These are phyloP conservation scores for Gynochthodes officinalis DNA, from an alignment of 257 asterid species.

Conservation along the genomic window DNA sequence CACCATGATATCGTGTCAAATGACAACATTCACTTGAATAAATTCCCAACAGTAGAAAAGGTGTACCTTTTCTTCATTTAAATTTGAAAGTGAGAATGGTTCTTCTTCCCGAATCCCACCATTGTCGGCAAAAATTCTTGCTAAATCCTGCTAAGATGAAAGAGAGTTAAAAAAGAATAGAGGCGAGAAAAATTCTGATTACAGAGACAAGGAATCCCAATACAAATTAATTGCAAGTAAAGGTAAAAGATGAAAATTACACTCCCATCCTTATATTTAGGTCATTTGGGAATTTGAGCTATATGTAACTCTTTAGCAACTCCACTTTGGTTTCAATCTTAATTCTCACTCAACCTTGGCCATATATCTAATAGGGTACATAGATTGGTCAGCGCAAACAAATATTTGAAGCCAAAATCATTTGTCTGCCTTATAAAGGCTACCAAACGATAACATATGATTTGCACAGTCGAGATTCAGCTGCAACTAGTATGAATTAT, in stretches of 20 bases:
- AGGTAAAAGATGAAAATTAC: background rate
- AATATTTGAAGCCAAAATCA: background rate
- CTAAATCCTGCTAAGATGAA: slow-evolving; percentile 60
- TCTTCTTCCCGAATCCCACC: slow-evolving; percentile 73
- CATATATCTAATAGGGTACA: background rate
- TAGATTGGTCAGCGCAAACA: background rate
- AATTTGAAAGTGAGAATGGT: slow-evolving; percentile 66
- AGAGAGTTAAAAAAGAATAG: background rate
- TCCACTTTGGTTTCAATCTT: background rate
- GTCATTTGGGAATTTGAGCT: background rate
- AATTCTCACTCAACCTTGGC: background rate
- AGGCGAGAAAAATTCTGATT: background rate
- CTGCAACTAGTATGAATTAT: background rate
- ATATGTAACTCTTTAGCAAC: background rate
- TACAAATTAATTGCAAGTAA: background rate
- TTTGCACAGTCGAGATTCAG: background rate
- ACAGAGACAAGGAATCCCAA: background rate
- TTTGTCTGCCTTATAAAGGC: background rate
- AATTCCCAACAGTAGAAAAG: slow-evolving; percentile 1
- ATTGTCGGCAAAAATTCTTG: slow-evolving; percentile 64
- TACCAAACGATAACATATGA: background rate
- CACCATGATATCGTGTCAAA: background rate
- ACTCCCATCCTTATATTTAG: background rate
- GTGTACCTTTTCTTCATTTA: slow-evolving; percentile 51
- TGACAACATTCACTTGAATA: slow-evolving; percentile 4